Evolutionary conservation across 2,329 filamentous ascomycete genomes (phyloP).

Genomic region (Penicillium paneum): DNA sequence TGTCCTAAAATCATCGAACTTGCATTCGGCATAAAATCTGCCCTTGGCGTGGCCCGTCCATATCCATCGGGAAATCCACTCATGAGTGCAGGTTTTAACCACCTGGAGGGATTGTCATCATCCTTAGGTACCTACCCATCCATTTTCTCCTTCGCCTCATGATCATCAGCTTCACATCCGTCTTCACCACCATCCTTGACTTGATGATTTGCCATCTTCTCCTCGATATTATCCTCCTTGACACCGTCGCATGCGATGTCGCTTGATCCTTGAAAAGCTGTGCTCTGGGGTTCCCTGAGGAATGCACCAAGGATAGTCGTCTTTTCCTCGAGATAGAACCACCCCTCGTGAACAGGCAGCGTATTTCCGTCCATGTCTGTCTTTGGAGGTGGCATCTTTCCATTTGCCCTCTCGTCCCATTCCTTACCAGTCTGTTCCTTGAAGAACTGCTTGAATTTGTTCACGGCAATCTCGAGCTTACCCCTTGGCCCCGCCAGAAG

Average conservation of each 20-base stretch:
- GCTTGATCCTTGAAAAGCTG: not conserved
- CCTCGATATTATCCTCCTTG: not conserved
- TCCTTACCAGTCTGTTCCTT: conserved; percentile 53
- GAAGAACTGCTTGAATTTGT: conserved; percentile 58
- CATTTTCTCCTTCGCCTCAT: not conserved
- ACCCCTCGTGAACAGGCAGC: conserved; percentile 30
- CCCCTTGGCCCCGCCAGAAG: conserved; percentile 34
- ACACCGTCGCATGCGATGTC: not conserved
- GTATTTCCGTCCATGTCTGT: conserved; percentile 22
- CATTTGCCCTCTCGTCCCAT: conserved; percentile 52
- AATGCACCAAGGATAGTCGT: conserved; percentile 23
- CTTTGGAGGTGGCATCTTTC: conserved; percentile 19
- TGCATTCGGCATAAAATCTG: not conserved
- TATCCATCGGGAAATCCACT: not conserved
- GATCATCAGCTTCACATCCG: not conserved
- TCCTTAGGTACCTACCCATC: not conserved
- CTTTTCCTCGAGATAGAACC: conserved; percentile 29
- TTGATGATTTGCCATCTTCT: not conserved
- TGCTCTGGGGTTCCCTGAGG: conserved; percentile 11
- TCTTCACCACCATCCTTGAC: not conserved
- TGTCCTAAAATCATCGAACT: not conserved
- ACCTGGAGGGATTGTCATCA: not conserved
- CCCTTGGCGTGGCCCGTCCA: not conserved
- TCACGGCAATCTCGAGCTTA: conserved; percentile 43
- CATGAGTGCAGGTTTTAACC: not conserved